A percentile compares a stretch with the other conserved stretches of the same genome.
phyloP scores from a whole-genome alignment of 805 yeast species.

The Candida stauntonica region DNA sequence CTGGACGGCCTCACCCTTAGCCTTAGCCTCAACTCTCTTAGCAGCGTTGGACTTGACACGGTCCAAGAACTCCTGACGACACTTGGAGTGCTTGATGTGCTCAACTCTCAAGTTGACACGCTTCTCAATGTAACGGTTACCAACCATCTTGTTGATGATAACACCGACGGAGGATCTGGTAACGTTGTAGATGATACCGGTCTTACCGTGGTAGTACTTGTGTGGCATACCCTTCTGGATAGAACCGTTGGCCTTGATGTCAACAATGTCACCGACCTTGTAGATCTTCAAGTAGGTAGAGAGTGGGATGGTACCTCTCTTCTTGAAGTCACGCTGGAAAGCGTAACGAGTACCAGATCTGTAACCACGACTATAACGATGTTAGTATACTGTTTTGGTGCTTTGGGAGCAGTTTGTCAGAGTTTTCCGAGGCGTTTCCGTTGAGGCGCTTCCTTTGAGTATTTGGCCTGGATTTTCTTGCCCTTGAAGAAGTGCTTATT shows the following conservation, averaged over 20 bases:
- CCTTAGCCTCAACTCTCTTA: slow-evolving; percentile 90
- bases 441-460: no score
- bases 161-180: slow-evolving; percentile 99
- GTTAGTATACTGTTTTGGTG: slow-evolving; percentile 9
- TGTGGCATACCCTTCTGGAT: slow-evolving; percentile 99
- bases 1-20: slow-evolving; percentile 81
- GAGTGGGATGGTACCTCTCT: slow-evolving; percentile 89
- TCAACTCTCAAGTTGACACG: slow-evolving; percentile 98
- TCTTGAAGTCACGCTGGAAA: slow-evolving; percentile 99
- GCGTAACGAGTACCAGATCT: slow-evolving; percentile 99
- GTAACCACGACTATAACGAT: slow-evolving; percentile 78
- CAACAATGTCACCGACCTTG: slow-evolving; percentile 99
- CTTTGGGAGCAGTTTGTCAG: background rate
- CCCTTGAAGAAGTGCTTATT: no score
- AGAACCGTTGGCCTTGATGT: slow-evolving; percentile 98
- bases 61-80: slow-evolving; percentile 98
- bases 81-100: slow-evolving; percentile 99
- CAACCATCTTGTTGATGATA: slow-evolving; percentile 96
- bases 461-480: no score
- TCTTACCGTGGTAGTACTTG: slow-evolving; percentile 99
- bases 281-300: slow-evolving; percentile 96
- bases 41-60: slow-evolving; percentile 98
- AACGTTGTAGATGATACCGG: slow-evolving; percentile 98
- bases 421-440: no score
- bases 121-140: slow-evolving; percentile 98